Evolutionary conservation across 1,284 basidiomycete genomes (phyloP), one percentile per base, ranked within the genome.

Genomic region (Sporisorium iseilematis-ciliati): DNA sequence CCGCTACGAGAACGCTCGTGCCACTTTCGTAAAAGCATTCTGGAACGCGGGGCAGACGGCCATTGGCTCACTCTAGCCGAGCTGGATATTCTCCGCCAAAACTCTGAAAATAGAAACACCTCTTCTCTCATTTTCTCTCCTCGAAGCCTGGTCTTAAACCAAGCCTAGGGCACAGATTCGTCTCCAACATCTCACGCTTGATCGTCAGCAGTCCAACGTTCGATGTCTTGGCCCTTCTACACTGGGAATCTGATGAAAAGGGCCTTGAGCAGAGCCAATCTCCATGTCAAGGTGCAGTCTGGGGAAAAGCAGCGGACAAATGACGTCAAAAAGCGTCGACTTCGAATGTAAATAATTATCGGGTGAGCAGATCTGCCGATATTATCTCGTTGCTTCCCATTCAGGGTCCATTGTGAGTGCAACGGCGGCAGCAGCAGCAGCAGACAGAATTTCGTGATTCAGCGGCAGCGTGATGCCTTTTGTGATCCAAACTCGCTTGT

Each of bases 361-460:
- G 35, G 35, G 35, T n/a, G 12, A 38, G 12, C 35, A 38, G 14
- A 38, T 38, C 35, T 38, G 12, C 35, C 35, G 35, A 38, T 38
- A 16, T 38, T 16, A 38, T 38, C 35, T 38, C 35, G 14, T 38
- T 14, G 33, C 35, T 38, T 38, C 35, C 35, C 35, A 38, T 38
- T 38, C 35, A 38, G 35, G 35, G 35, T 38, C 35, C 35, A 38
- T 14, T 5, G 29, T 38, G 11, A 38, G 14, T 33, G 31, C 4
- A 33, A 33, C 31, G 10, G 14, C 35, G 16, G 35, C 12, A 10
- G 5, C 26, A 26, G 46, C 49, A 21, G 31, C 20, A 29, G 29
- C 29, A 29, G n/a, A 11, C 18, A 14, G 31, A 56, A 62, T 55
- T 62, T 55, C 52, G 60, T 62, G 53, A 49, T 62, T 62, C 42